Conservation (phyloP, 192 early-diverging fungal species). For the Coemansia sp. region DNA sequence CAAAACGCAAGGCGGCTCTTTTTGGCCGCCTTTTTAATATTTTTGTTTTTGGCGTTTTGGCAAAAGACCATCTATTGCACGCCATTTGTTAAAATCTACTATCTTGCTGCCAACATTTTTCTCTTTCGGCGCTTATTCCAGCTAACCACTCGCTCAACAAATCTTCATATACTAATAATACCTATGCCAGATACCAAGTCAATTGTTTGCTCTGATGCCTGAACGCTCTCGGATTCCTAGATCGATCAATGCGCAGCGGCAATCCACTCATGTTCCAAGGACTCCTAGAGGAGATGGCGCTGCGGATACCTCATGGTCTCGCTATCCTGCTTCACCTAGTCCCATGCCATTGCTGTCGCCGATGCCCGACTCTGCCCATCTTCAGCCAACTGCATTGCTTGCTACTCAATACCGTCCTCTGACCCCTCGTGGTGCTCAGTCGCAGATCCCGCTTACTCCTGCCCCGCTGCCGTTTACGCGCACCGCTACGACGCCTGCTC, state of each 20-base stretch:
- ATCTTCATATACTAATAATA: neutral
- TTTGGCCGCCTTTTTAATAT: conserved; percentile 3
- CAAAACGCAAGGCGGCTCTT: conserved; percentile 3
- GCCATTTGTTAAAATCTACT: neutral
- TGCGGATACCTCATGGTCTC: conserved; percentile 1
- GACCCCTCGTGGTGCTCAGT: neutral
- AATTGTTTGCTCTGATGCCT: neutral
- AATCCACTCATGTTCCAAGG: neutral
- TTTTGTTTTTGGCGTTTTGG: conserved; percentile 1
- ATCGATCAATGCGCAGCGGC: conserved; percentile 3
- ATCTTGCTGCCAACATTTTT: neutral
- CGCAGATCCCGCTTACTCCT: neutral
- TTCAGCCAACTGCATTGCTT: neutral
- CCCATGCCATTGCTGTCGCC: conserved; percentile 19
- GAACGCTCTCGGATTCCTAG: neutral
- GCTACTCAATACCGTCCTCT: neutral
- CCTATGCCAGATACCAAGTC: neutral
- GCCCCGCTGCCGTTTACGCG: conserved; percentile 7
- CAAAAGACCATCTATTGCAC: neutral
- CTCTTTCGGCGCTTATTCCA: neutral
- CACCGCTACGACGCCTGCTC: neutral
- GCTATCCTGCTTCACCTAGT: conserved; percentile 1
- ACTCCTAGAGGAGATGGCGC: neutral
- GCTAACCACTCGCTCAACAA: no score
- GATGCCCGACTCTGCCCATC: conserved; percentile 17